Evolutionary conservation across 345 rosid genomes (phyloP).

Genomic region (Acer saccharum): DNA sequence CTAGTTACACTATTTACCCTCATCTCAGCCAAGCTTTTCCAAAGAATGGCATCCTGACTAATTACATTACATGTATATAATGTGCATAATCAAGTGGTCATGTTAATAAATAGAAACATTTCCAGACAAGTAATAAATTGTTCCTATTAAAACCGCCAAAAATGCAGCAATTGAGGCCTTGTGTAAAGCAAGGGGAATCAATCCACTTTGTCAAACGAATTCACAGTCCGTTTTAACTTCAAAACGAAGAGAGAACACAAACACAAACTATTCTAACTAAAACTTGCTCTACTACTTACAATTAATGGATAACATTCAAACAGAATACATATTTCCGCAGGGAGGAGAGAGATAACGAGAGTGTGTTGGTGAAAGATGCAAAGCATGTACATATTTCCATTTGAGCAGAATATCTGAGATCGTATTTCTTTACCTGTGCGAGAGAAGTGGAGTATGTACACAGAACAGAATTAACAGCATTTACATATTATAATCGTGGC

Average conservation of each 20-base stretch:
- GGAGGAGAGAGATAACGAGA: not conserved
- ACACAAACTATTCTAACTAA: not conserved
- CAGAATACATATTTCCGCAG: not conserved
- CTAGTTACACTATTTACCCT: slow-evolving; percentile 56
- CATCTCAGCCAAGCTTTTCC: slow-evolving; percentile 65
- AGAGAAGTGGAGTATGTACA: not conserved
- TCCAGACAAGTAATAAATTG: not conserved
- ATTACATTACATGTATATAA: not conserved
- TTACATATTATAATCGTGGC: not conserved
- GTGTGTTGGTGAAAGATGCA: not conserved
- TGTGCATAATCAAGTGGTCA: not conserved
- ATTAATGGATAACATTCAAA: not conserved
- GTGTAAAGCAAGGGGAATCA: too few species aligned
- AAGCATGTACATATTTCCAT: slow-evolving; percentile 11
- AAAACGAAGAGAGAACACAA: too few species aligned
- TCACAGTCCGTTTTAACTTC: too few species aligned
- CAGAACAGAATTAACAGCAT: slow-evolving; percentile 5
- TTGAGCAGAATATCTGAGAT: not conserved
- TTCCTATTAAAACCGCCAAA: not conserved
- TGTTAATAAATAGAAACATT: not conserved
- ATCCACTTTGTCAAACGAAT: too few species aligned
- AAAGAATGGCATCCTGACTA: not conserved
- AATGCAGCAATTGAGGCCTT: not conserved
- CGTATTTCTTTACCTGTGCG: not conserved
- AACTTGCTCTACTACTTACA: not conserved